A percentile compares a stretch with the other conserved stretches of the same genome.
Conservation (phyloP, 352 stramenopile genomes). For the Thalassiosira exigua region DNA sequence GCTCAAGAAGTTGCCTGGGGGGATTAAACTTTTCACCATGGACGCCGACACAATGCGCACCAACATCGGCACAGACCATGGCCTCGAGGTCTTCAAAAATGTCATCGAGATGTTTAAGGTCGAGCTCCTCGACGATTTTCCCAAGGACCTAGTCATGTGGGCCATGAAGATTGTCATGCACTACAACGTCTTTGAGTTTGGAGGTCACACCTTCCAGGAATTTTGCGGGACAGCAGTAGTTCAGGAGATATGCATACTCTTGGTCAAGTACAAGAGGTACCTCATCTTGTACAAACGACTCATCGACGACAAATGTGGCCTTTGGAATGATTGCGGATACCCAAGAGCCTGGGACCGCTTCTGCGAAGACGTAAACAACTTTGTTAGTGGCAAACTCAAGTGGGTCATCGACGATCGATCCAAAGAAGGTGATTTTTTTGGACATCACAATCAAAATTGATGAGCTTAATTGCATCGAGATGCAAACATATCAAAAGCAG, state of each 20-base stretch:
- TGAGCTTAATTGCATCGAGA: too few species aligned
- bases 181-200: slow-evolving; percentile 31
- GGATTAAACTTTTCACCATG: too few species aligned
- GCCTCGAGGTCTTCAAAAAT: too few species aligned
- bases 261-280: too few species aligned
- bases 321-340: slow-evolving; percentile 10
- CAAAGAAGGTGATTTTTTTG: slow-evolving; percentile 10
- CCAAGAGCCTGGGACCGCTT: not conserved
- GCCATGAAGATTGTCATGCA: slow-evolving; percentile 15
- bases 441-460: too few species aligned
- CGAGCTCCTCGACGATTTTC: slow-evolving; percentile 15
- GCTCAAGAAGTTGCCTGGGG: too few species aligned
- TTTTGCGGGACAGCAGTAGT: slow-evolving; percentile 22
- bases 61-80: too few species aligned
- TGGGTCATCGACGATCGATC: not conserved
- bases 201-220: slow-evolving; percentile 10
- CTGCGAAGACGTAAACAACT: slow-evolving; percentile 7
- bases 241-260: slow-evolving; percentile 13
- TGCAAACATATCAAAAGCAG: too few species aligned
- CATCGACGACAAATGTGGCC: slow-evolving; percentile 39
- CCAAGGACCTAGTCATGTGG: not conserved
- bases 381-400: slow-evolving; percentile 16
- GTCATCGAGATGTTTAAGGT: too few species aligned
- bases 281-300: slow-evolving; percentile 24
- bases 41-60: too few species aligned